Evolutionary conservation across 2,329 filamentous ascomycete genomes (phyloP), one percentile per base, ranked within the genome.

Genomic region (Nemania sp.): DNA sequence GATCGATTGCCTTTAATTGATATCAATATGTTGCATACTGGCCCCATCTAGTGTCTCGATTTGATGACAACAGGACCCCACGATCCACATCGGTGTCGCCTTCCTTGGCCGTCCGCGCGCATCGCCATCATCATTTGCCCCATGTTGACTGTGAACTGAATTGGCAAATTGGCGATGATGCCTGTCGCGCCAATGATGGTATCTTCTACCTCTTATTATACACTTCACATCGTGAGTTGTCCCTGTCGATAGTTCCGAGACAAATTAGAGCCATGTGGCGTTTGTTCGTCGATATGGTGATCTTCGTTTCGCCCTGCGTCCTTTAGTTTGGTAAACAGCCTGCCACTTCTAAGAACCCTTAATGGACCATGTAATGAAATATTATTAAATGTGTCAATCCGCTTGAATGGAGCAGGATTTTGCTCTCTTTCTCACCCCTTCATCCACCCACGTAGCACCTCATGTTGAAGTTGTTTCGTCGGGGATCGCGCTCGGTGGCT

Each of bases 391-490:
- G 47, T 9, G 17, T 36, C 17, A 48, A 17, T 24, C 1, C 8
- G n/a, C 3, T 52, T 15, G 28, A 11, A 15, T 37, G 8, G 15
- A n/a, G n/a, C n/a, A n/a, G n/a, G 14, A 37, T 37, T 20, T 19
- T 15, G 12, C 6, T 34, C 3, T 34, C 17, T 20, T 36, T 24
- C 15, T 24, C 33, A 22, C 22, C 14, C 6, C n/a, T 19, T 33
- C 23, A 14, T 45, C 24, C 23, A n/a, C 17, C 15, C 19, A 3
- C 12, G 43, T 15, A 5, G 9, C 12, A 15, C 15, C 39, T 40
- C 17, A 43, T 28, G 12, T 19, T 33, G 40, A 17, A 26, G 42
- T 30, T 20, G 41, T 19, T 28, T 48, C 37, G n/a, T 57, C 34
- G 11, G 37, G 11, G 7, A 22, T 23, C 19, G 36, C 14, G 17